Evolutionary conservation across 257 asterid species (phyloP).

Genomic region (Solanum peruvianum): DNA sequence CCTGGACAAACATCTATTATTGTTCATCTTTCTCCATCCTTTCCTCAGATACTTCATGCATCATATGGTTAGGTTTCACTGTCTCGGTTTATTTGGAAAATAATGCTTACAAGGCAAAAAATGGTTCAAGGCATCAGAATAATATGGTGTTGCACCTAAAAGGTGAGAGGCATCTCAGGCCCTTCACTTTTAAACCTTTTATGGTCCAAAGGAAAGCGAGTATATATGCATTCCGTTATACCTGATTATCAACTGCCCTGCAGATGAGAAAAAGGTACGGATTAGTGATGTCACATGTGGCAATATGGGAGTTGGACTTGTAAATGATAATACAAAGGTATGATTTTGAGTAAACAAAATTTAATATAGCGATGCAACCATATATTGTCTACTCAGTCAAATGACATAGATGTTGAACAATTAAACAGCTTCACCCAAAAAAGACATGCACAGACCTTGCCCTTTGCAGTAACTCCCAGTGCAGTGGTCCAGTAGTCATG

Average conservation of each 20-base stretch:
- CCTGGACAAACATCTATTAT: background rate
- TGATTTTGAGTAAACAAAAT: background rate
- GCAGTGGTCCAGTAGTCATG: conserved; percentile 94
- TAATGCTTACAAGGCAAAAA: background rate
- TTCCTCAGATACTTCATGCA: background rate
- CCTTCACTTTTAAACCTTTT: background rate
- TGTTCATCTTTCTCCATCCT: background rate
- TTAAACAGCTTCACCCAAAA: background rate
- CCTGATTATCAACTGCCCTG: conserved; percentile 99
- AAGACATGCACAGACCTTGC: conserved; percentile 42
- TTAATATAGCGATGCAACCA: background rate
- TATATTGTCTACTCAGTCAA: background rate
- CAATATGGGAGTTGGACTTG: background rate
- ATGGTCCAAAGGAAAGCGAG: background rate
- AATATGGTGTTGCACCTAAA: background rate
- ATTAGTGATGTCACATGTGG: background rate
- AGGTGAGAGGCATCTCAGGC: background rate
- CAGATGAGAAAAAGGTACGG: conserved; percentile 24
- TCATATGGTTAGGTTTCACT: background rate
- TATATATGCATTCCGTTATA: conserved; percentile 4
- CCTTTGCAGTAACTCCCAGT: conserved; percentile 89
- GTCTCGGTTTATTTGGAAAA: background rate
- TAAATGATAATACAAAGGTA: background rate
- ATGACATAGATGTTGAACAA: background rate
- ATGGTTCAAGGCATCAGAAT: background rate